phyloP scores from a whole-genome alignment of 768 basidiomycete genomes.

The Pleurotus platypus region DNA sequence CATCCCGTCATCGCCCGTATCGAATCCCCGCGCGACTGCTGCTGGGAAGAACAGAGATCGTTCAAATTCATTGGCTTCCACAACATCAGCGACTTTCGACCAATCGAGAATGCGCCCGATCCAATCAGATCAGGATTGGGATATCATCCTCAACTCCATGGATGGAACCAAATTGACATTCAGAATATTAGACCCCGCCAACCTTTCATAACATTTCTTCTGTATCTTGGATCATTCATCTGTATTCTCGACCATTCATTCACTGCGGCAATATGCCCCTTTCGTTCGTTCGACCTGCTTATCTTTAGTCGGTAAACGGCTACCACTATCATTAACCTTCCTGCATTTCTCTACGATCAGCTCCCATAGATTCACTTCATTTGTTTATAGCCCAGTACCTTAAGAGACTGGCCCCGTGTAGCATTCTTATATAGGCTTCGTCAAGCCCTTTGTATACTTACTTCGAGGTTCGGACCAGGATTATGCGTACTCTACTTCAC shows the following conservation, averaged over 20 bases:
- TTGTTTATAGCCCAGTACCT: background rate
- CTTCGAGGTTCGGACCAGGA: background rate
- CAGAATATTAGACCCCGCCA: slow-evolving; percentile 43
- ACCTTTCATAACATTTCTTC: slow-evolving; percentile 5
- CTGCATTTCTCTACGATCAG: background rate
- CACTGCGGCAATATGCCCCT: background rate
- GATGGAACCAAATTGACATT: slow-evolving; percentile 54
- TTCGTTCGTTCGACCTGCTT: background rate
- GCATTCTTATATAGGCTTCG: background rate
- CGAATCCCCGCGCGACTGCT: slow-evolving; percentile 11
- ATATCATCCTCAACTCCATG: slow-evolving; percentile 37
- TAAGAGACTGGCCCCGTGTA: background rate
- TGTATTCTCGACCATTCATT: background rate
- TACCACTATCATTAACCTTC: slow-evolving; percentile 3
- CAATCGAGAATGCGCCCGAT: slow-evolving; percentile 39
- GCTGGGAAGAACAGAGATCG: slow-evolving; percentile 26
- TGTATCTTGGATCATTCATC: background rate
- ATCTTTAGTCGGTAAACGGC: background rate
- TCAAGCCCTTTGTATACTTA: background rate
- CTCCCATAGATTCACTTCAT: background rate
- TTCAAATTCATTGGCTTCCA: slow-evolving; percentile 31
- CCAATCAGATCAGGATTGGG: slow-evolving; percentile 57
- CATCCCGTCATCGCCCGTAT: slow-evolving; percentile 27
- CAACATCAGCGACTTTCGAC: slow-evolving; percentile 16
- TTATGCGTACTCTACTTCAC: too few species aligned